These are phyloP conservation scores for Camelina neglecta DNA, from an alignment of 345 rosid genomes.

Conservation along the genomic window DNA sequence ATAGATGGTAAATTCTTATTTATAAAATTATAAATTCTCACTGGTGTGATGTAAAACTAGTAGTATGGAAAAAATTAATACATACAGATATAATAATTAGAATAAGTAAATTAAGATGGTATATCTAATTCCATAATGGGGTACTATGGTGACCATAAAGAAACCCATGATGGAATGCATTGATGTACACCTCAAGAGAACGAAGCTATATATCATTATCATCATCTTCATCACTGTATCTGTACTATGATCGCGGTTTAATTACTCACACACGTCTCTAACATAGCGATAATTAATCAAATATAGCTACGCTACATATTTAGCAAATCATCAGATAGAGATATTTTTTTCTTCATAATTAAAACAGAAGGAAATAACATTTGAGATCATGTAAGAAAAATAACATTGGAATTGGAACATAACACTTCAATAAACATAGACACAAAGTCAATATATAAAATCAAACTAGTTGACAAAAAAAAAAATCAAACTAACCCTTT, in stretches of 20 bases:
- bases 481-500: slow-evolving; percentile 44
- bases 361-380: slow-evolving; percentile 35
- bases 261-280: slow-evolving; percentile 2
- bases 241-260: slow-evolving; percentile 30
- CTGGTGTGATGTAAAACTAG: not conserved
- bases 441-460: slow-evolving; percentile 38
- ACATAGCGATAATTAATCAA: not conserved
- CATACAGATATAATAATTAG: not conserved
- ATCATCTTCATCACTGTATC: slow-evolving; percentile 24
- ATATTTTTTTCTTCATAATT: slow-evolving; percentile 59
- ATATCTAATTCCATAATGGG: slow-evolving; percentile 9
- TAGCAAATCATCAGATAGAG: slow-evolving; percentile 55
- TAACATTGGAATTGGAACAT: slow-evolving; percentile 59
- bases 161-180: slow-evolving; percentile 34
- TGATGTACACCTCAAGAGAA: slow-evolving; percentile 36
- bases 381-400: slow-evolving; percentile 52
- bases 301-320: not conserved
- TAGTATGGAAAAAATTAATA: not conserved
- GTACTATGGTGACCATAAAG: slow-evolving; percentile 36
- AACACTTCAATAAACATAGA: slow-evolving; percentile 49
- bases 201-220: slow-evolving; percentile 27
- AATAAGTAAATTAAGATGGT: slow-evolving; percentile 11
- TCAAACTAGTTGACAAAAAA: slow-evolving; percentile 28
- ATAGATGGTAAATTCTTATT: not conserved
- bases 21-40: not conserved